Evolutionary conservation across 176 grass and related monocot genomes (phyloP), one percentile per base, ranked within the genome.

Genomic region (Tuctoria greenei): DNA sequence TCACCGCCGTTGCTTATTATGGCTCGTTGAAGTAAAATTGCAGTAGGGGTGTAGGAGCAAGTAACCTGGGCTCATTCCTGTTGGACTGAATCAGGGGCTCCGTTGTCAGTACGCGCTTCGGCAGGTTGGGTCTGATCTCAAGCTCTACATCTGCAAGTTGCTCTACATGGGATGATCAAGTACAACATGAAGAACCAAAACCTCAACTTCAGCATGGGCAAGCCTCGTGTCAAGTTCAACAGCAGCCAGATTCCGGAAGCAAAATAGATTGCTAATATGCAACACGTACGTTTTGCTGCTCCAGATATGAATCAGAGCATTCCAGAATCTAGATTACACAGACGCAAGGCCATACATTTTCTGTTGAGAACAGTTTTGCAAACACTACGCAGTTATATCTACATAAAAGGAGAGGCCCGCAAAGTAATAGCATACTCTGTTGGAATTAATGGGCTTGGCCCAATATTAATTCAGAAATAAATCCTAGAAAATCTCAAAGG

Each of bases 121-220:
- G 55, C 39, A 92, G 43, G 86, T 98, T 2, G 95, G 91, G 23
- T 98, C 89, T 15, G 89, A 98, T 63, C 77, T 94, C 1, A 86
- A 98, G 86, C 95, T 94, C 87, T 98, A 86, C 72, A 94, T 77
- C 64, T 75, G 95, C 58, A 98, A 94, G n/a, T 46, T 98, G 79
- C 89, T 94, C 41, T 94, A 94, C 5, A 98, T 12, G 89, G 95
- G 39, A 76, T 86, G 34, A 84, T 98, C 84, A 98, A 94, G 84
- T 98, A 98, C 89, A 98, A 98, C 79, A 89, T 98, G 95, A 92
- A 79, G 72, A 71, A 86, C 59, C 86, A 79, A 16, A 88, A 90
- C 57, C 91, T 98, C 74, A 94, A 94, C 50, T 98, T 98, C 82
- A 98, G 95, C 77, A 98, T 98, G 95, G 95, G 91, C 49, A 94